A percentile compares a stretch with the other conserved stretches of the same genome.
phyloP scores from a whole-genome alignment of 1,284 basidiomycete genomes.

The Caloboletus firmus region DNA sequence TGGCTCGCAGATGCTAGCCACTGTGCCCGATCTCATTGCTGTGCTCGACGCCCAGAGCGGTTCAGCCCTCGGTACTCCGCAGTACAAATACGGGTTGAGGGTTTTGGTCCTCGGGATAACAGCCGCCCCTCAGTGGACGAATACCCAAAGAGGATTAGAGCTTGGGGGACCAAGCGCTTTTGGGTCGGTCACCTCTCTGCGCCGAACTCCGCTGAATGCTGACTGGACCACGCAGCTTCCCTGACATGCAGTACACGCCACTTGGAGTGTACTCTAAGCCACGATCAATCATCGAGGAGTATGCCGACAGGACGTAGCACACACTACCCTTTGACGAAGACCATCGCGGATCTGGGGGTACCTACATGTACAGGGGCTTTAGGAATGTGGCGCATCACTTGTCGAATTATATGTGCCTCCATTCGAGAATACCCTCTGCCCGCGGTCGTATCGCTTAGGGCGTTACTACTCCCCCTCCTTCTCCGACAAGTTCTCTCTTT shows the following conservation, averaged over 20 bases:
- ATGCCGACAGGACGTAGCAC: constrained; percentile 7
- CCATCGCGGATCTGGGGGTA: constrained; percentile 10
- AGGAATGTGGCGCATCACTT: background rate
- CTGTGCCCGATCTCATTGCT: constrained; percentile 60
- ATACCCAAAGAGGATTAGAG: constrained; percentile 48
- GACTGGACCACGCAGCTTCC: constrained; percentile 25
- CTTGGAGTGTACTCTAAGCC: constrained; percentile 38
- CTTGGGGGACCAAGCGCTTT: constrained; percentile 49
- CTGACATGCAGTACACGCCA: constrained; percentile 36
- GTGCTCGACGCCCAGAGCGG: constrained; percentile 59
- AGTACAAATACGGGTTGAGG: constrained; percentile 54
- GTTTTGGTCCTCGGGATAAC: constrained; percentile 58
- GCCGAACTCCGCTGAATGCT: constrained; percentile 1
- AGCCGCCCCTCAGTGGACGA: constrained; percentile 58
- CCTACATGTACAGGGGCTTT: background rate
- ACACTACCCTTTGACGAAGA: background rate
- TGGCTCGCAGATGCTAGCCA: constrained; percentile 35
- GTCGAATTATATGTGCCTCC: background rate
- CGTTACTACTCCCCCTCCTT: background rate
- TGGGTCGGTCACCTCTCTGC: constrained; percentile 19
- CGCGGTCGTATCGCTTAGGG: background rate
- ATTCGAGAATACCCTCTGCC: constrained; percentile 15
- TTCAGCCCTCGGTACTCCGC: constrained; percentile 49
- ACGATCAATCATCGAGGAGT: constrained; percentile 40
- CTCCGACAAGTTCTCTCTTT: background rate